Base-by-base conservation (phyloP, 2,329 filamentous ascomycete genomes). In the Stemphylium vesicarium region DNA sequence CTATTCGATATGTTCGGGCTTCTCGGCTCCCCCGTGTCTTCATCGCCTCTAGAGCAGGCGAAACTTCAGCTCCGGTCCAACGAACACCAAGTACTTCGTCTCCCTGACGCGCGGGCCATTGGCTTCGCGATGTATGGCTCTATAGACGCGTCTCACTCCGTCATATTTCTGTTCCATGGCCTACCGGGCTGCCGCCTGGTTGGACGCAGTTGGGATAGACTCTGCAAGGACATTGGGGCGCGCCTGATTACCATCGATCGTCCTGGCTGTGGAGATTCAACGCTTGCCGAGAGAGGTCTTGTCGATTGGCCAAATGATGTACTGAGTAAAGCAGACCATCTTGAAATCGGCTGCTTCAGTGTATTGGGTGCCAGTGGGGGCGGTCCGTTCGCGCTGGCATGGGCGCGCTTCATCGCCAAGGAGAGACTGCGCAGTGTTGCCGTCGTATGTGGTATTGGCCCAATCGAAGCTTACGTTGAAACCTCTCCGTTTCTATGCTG, bases 311-410 rank as follows among this genome's bases (percentile, higher is more conserved):
- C 79, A 4, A 47, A 68, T 5, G 79, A 82, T 54, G 60, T 81
- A 4, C 79, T 22, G 20, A 22, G 20, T 22, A 6, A 4, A 22
- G 20, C 6, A 22, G 20, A 22, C 6, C 20, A 22, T 22, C 20
- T 22, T 22, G 4, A 22, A 22, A 22, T 22, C 6, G 20, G 6
- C 4, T 22, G 6, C 20, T 22, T 22, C 6, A 22, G 20, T 22
- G 20, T 22, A 22, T 6, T 22, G 6, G 20, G 80, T 1, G 64
- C 73, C 4, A 80, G 77, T 1, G 80, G 79, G 5, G 80, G 80
- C 18, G 77, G 78, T 0, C 80, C 79, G 2, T 81, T 78, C 59
- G 74, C 75, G 1, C 63, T 81, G 4, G 79, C 79, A n/a, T 82
- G 79, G 57, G 77, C 78, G 13, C 64, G 71, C 26, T 54, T 56